These are phyloP conservation scores for Oryza meyeriana DNA, from an alignment of 176 grass and related monocot genomes.

Conservation along the genomic window DNA sequence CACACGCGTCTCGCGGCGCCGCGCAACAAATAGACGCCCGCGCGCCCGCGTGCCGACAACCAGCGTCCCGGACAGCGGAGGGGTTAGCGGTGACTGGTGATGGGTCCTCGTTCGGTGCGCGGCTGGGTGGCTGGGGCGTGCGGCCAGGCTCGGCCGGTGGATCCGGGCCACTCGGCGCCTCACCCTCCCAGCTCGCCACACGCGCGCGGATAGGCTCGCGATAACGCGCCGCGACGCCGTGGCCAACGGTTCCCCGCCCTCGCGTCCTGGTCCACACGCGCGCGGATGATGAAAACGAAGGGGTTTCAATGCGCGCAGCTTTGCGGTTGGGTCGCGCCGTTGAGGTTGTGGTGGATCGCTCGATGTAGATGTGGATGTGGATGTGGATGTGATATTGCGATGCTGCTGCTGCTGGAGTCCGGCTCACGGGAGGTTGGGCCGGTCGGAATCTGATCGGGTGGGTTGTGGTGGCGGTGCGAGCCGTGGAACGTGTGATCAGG, in stretches of 20 bases:
- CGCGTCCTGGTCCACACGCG: conserved; percentile 27
- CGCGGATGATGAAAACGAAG: not conserved
- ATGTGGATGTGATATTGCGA: not conserved
- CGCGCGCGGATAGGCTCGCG: conserved; percentile 35
- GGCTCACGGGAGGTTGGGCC: not conserved
- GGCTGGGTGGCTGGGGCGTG: not conserved
- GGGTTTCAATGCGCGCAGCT: not conserved
- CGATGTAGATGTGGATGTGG: not conserved
- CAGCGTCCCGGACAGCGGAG: not conserved
- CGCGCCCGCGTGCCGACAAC: conserved; percentile 22
- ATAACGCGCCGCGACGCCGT: conserved; percentile 34
- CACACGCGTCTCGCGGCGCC: not conserved
- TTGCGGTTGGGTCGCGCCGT: not conserved
- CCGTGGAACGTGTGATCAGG: not conserved
- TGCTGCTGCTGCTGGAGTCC: too few relatives aligned
- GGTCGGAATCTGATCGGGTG: not conserved
- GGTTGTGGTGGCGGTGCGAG: not conserved
- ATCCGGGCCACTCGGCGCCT: conserved; percentile 37
- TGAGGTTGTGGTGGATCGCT: not conserved
- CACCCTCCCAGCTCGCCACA: conserved; percentile 21
- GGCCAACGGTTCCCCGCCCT: conserved; percentile 21
- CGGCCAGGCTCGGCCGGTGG: conserved; percentile 34
- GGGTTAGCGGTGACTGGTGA: not conserved
- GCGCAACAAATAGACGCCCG: not conserved
- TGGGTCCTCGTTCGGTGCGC: not conserved